Conservation (phyloP, 352 stramenopile genomes). For the Halophytophthora polymorphica region DNA sequence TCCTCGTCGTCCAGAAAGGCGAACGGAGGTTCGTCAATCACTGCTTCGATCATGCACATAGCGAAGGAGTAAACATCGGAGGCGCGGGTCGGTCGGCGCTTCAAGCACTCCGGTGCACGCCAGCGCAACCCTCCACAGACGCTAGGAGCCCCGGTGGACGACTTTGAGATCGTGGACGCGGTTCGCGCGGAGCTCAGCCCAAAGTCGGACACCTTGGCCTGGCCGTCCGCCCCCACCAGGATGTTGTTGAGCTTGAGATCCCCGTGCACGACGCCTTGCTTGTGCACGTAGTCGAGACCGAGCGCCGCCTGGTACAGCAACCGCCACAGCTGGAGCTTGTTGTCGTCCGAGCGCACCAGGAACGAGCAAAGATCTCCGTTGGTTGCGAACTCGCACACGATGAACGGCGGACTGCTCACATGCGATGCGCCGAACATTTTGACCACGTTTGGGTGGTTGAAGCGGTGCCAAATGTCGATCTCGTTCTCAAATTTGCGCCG, state of each 20-base stretch:
- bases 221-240: slow-evolving; percentile 3
- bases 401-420: slow-evolving; percentile 9
- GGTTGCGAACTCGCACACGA: slow-evolving; percentile 18
- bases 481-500: slow-evolving; percentile 12
- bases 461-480: slow-evolving; percentile 13
- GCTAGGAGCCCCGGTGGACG: not conserved
- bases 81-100: slow-evolving; percentile 6
- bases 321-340: not conserved
- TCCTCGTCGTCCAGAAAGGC: slow-evolving; percentile 1
- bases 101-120: slow-evolving; percentile 22
- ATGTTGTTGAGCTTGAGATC: slow-evolving; percentile 5
- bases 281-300: slow-evolving; percentile 5
- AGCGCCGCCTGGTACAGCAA: slow-evolving; percentile 9
- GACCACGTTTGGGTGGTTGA: slow-evolving; percentile 23
- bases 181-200: slow-evolving; percentile 2
- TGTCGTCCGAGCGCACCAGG: not conserved
- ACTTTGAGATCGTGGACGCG: not conserved
- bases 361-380: slow-evolving; percentile 6
- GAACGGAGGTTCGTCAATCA: slow-evolving; percentile 14
- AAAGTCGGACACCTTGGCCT: slow-evolving; percentile 19
- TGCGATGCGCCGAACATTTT: slow-evolving; percentile 24
- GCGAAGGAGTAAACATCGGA: slow-evolving; percentile 29
- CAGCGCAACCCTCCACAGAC: slow-evolving; percentile 5
- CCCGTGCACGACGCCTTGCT: slow-evolving; percentile 1
- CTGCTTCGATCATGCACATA: slow-evolving; percentile 19